These are phyloP conservation scores for Mortierella sp. DNA, from an alignment of 371 early-diverging fungal species.

Conservation along the genomic window DNA sequence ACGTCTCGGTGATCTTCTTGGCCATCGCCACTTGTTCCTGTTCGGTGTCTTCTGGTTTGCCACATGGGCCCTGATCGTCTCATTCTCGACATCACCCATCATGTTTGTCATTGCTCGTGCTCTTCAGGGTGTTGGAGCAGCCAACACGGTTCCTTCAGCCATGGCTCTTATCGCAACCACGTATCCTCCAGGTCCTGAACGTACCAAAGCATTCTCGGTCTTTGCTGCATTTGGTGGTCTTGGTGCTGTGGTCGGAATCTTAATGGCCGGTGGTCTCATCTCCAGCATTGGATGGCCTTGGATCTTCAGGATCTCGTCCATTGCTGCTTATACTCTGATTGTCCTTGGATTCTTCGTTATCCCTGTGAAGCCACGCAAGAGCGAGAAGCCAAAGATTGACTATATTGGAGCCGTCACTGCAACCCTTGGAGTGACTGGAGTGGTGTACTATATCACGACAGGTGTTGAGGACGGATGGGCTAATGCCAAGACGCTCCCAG, in stretches of 20 bases:
- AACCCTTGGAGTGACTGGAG: constrained; percentile 23
- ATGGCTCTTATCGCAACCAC: constrained; percentile 44
- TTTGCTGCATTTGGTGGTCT: constrained; percentile 49
- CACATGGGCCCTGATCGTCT: constrained; percentile 34
- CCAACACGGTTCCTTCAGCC: constrained; percentile 36
- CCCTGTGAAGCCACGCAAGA: constrained; percentile 22
- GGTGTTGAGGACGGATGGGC: constrained; percentile 46
- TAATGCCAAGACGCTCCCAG: constrained; percentile 26
- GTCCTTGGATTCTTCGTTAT: constrained; percentile 22
- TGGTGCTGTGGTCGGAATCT: constrained; percentile 38
- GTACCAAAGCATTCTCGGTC: constrained; percentile 38
- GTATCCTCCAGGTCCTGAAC: constrained; percentile 37
- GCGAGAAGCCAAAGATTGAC: constrained; percentile 35
- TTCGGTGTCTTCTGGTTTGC: constrained; percentile 52
- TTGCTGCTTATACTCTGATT: constrained; percentile 24
- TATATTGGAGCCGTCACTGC: constrained; percentile 28
- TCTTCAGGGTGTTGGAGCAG: constrained; percentile 47
- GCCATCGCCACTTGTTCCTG: constrained; percentile 36
- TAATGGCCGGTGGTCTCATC: constrained; percentile 44
- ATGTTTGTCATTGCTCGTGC: constrained; percentile 44
- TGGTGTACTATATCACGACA: constrained; percentile 42
- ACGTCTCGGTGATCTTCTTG: constrained; percentile 42
- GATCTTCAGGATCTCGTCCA: constrained; percentile 48
- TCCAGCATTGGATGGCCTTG: constrained; percentile 43
- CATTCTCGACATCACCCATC: constrained; percentile 31